Conservation (phyloP, 345 rosid genomes). For the Ceriops tagal region DNA sequence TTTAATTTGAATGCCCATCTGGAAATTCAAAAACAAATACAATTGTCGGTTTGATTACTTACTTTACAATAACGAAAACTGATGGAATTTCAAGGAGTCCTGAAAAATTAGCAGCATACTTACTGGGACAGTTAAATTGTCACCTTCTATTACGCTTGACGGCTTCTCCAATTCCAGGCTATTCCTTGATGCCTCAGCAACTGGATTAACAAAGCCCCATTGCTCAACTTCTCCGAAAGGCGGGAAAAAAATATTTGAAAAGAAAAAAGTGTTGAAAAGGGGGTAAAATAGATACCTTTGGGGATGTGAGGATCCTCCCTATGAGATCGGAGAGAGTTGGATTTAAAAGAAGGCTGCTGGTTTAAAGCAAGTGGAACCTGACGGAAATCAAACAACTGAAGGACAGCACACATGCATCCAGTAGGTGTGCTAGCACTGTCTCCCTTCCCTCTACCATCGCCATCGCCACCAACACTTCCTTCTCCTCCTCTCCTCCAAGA, state of each 20-base stretch:
- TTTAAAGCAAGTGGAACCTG: conserved; percentile 42
- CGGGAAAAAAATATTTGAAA: not conserved
- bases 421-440: conserved; percentile 14
- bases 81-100: conserved; percentile 15
- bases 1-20: conserved; percentile 77
- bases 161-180: conserved; percentile 70
- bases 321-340: conserved; percentile 19
- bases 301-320: conserved; percentile 13
- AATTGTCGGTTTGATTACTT: conserved; percentile 21
- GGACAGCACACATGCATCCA: conserved; percentile 82
- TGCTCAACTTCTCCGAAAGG: conserved; percentile 4
- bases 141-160: conserved; percentile 29
- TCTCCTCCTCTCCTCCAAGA: conserved; percentile 35
- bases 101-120: conserved; percentile 20
- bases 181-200: conserved; percentile 73
- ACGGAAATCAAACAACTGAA: conserved; percentile 73
- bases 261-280: not conserved
- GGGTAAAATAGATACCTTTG: conserved; percentile 39
- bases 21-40: conserved; percentile 7
- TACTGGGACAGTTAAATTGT: conserved; percentile 48
- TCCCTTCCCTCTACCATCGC: not conserved
- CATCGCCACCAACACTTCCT: not conserved
- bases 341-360: conserved; percentile 45
- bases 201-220: conserved; percentile 27
- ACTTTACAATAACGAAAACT: conserved; percentile 18